Evolutionary conservation across 768 basidiomycete species (phyloP).

Genomic region (Termitomyces sp.): DNA sequence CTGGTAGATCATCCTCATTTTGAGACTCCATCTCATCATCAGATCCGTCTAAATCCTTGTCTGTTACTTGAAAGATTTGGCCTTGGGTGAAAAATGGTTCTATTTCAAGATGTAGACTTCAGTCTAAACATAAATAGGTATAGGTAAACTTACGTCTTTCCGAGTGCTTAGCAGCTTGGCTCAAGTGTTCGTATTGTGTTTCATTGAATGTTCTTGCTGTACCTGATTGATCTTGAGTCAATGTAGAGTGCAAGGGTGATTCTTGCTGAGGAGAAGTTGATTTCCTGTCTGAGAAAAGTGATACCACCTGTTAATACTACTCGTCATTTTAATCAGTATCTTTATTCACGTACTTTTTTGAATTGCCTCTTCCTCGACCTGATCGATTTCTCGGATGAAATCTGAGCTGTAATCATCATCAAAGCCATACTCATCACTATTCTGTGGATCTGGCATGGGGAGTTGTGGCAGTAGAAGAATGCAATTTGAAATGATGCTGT

Average conservation of each 20-base stretch:
- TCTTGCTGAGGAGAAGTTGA: neutral
- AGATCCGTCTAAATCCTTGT: neutral
- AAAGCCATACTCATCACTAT: neutral
- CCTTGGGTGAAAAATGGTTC: neutral
- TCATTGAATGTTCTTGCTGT: neutral
- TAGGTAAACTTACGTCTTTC: neutral
- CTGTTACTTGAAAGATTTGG: neutral
- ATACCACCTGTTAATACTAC: neutral
- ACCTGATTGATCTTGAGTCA: neutral
- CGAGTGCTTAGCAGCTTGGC: neutral
- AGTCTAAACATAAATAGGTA: neutral
- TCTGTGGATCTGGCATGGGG: neutral
- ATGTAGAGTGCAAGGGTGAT: neutral
- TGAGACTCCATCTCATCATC: neutral
- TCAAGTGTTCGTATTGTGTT: too few species aligned
- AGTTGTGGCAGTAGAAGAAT: neutral
- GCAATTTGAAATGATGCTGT: neutral
- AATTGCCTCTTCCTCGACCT: neutral
- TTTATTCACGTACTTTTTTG: neutral
- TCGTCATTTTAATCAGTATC: neutral
- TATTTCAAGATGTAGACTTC: neutral
- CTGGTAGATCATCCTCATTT: too few species aligned
- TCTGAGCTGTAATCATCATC: neutral
- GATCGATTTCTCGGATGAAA: neutral
- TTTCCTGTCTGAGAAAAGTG: neutral